Evolutionary conservation across 2,329 filamentous ascomycete species (phyloP).

Genomic region (Herpomyces periplanetae): DNA sequence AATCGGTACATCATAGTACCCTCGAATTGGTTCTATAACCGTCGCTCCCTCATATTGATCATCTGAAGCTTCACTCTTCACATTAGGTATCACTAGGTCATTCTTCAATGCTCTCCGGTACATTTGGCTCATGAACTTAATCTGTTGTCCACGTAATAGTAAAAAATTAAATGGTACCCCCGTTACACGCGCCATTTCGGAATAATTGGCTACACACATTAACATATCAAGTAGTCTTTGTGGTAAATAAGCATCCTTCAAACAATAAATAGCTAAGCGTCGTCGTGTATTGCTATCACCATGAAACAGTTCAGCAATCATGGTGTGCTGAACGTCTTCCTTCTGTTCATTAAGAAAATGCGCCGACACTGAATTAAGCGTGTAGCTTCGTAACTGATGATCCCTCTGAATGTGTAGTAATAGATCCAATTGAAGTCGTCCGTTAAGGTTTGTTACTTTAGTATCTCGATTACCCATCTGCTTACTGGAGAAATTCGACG

Average conservation of each 20-base stretch:
- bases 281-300: constrained; percentile 70
- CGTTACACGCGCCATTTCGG: constrained; percentile 96
- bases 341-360: constrained; percentile 91
- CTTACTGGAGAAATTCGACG: constrained; percentile 73
- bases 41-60: constrained; percentile 94
- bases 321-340: constrained; percentile 90
- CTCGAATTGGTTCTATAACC: constrained; percentile 72
- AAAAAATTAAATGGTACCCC: constrained; percentile 90
- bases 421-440: constrained; percentile 60
- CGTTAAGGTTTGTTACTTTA: constrained; percentile 75
- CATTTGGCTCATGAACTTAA: constrained; percentile 87
- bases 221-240: constrained; percentile 86
- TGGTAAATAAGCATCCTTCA: constrained; percentile 87
- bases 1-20: constrained; percentile 76
- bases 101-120: constrained; percentile 83
- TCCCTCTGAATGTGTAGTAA: constrained; percentile 83
- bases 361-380: constrained; percentile 71
- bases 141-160: constrained; percentile 62
- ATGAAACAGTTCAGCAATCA: constrained; percentile 95
- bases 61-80: constrained; percentile 23
- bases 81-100: constrained; percentile 66
- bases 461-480: constrained; percentile 91
- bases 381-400: constrained; percentile 80
- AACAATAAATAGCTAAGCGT: constrained; percentile 64
- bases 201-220: constrained; percentile 94